Base-by-base conservation (phyloP, 768 basidiomycete species). In the Mycena epipterygia region DNA sequence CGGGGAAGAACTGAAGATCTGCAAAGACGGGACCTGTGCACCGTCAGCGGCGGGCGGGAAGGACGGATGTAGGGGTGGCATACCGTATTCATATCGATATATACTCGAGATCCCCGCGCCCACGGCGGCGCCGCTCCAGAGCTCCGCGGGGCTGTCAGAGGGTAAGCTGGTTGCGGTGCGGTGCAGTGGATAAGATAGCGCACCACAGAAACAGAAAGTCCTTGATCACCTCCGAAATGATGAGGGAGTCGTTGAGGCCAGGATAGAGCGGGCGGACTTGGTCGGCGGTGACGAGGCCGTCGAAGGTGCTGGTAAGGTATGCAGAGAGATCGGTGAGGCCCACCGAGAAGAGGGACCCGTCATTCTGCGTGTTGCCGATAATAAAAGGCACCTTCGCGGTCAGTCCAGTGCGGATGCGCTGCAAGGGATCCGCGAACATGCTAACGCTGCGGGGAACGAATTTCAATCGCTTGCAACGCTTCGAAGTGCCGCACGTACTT, bases 1-100 rank as follows among this genome's bases (percentile, higher is more conserved):
- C 64, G 25, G 76, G 76, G 63, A 77, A 77, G 1, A 51, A 13
- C 42, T 77, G 76, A 5, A 77, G 70, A 46, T 77, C 74, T n/a
- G 68, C 23, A 39, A 73, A 75, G 16, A 68, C 67, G 23, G 67
- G 48, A 21, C 67, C 67, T 68, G 51, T 21, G 51, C 23, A 11
- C 16, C 8, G 29, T 16, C n/a, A n/a, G n/a, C n/a, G n/a, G n/a
- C n/a, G n/a, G n/a, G n/a, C n/a, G n/a, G n/a, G n/a, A n/a, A n/a
- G n/a, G n/a, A n/a, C n/a, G n/a, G 32, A 6, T 3, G 51, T 11
- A 30, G 6, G 25, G 23, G 19, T 1, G 35, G 8, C 32, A 52
- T 52, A 33, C 51, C 51, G 30, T 52, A 52, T 32, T 29, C 33
- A 30, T 52, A 52, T 14, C 51, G 51, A 29, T 21, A 52, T 52